Base-by-base conservation (phyloP, 306 rosid species). In the Cercis canadensis region DNA sequence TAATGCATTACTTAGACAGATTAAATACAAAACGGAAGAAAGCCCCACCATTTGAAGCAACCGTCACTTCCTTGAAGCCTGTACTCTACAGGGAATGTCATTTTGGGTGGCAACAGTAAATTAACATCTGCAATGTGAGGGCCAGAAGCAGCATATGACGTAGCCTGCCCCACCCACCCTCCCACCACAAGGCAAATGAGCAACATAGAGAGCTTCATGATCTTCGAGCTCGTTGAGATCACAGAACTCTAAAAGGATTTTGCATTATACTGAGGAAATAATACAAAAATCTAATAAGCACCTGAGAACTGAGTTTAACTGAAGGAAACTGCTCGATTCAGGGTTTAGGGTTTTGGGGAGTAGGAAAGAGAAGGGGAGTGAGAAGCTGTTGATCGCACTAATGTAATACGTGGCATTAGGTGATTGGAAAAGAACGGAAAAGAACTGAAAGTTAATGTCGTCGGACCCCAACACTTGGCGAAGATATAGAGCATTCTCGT, bases 121-220 rank as follows among this genome's bases (percentile, higher is more conserved):
- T 93, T 93, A 53, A 89, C 94, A 54, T 90, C 96, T 2, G 97
- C 85, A 70, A 94, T 89, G 88, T 94, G 98, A 6, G 97, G 98
- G 2, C 98, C 96, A 32, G 96, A 78, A 37, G 50, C 74, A 47
- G 71, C 67, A 75, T 80, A 82, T 58, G 90, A 44, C 56, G 75
- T 65, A 71, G 81, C 59, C 41, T 69, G 53, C 68, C 36, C 68
- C 67, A 69, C 29, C 70, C 24, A 65, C 52, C 32, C 45, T 15
- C 64, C 45, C 2, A 80, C 19, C 17, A 86, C 72, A 65, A 83
- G 29, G 29, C 49, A 62, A 32, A 60, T 37, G 49, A 86, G 66
- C 36, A 63, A 18, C 15, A 62, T 31, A 21, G 57, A 57, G 45
- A 75, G 10, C 57, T 51, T 58, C 74, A 44, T 43, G 88, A 85